Percentiles rank a stretch among this genome's conserved stretches.
Evolutionary conservation across 495 filamentous ascomycete species (phyloP).

Genomic region (Podospora fimiseda): DNA sequence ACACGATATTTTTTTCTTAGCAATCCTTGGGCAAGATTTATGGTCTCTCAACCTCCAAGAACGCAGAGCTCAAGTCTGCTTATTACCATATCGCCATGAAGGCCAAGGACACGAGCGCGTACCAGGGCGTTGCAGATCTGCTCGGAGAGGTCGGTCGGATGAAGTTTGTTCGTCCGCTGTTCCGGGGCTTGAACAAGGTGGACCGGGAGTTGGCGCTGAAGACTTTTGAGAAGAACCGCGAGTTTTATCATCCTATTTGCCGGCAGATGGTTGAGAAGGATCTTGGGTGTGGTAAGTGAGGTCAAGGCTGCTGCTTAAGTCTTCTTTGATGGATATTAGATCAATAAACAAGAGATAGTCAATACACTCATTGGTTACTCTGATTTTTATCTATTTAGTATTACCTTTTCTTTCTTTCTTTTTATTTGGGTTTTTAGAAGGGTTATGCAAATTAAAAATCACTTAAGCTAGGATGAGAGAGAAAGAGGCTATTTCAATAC

Average conservation of each 20-base stretch:
- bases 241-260: constrained; percentile 96
- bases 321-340: no score
- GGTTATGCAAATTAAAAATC: no score
- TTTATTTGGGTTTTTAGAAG: no score
- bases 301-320: constrained; percentile 1
- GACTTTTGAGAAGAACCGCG: constrained; percentile 79
- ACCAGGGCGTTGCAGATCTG: constrained; percentile 63
- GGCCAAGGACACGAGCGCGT: constrained; percentile 59
- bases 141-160: constrained; percentile 81
- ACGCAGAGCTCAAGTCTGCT: constrained; percentile 75
- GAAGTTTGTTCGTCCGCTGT: constrained; percentile 92
- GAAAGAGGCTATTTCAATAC: no score
- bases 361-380: no score
- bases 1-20: constrained; percentile 9
- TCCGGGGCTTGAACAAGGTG: constrained; percentile 61
- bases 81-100: constrained; percentile 73
- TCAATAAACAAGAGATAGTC: no score
- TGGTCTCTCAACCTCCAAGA: constrained; percentile 58
- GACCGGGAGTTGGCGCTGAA: constrained; percentile 66
- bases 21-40: constrained; percentile 68
- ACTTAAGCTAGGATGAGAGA: no score
- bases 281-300: constrained; percentile 42
- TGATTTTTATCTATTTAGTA: no score
- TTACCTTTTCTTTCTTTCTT: no score
- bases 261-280: constrained; percentile 78